Evolutionary conservation across 148 eudicot species (phyloP), one percentile per base, ranked within the genome.

Genomic region (Camellia lanceoleosa): DNA sequence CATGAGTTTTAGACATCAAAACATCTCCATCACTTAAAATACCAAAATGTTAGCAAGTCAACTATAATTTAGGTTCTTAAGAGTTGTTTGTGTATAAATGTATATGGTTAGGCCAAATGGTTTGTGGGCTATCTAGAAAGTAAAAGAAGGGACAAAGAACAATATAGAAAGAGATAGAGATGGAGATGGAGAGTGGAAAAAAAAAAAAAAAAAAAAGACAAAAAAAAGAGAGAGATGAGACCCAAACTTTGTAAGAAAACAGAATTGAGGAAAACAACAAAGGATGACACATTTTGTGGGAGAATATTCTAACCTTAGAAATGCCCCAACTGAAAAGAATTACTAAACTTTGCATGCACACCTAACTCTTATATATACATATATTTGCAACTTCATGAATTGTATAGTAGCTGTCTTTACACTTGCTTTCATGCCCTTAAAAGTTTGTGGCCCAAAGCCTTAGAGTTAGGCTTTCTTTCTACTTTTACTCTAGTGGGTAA

Each of bases 401-500:
- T 16, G 65, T 16, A 30, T 30, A 49, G 52, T 49, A 49, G 52
- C 7, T 49, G 52, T 49, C 52, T 49, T 49, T 5, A 49, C 52
- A 16, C 19, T n/a, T 62, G 23, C 23, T 30, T 30, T 30, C 23
- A 16, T 62, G 65, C 23, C 65, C 65, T 62, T 16, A 16, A 62
- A 62, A 23, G 38, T 30, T 30, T 62, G 65, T 62, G 23, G 65
- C 65, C 65, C 65, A 65, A 67, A 67, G 71, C 47, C 71, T 67
- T 67, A 41, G 47, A 38, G 46, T 41, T 67, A 10, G 71, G 71
- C 71, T 67, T 67, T 67, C 71, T 67, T 41, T 58, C 61, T 67
- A 5, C 42, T 67, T 67, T 67, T 67, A 30, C 71, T 67, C 71
- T n/a, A 41, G 71, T 67, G 49, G 71, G 7, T 30, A 30, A 30